These are phyloP conservation scores for Eryngium alpinum DNA, from an alignment of 140 eudicot genomes.

Conservation along the genomic window DNA sequence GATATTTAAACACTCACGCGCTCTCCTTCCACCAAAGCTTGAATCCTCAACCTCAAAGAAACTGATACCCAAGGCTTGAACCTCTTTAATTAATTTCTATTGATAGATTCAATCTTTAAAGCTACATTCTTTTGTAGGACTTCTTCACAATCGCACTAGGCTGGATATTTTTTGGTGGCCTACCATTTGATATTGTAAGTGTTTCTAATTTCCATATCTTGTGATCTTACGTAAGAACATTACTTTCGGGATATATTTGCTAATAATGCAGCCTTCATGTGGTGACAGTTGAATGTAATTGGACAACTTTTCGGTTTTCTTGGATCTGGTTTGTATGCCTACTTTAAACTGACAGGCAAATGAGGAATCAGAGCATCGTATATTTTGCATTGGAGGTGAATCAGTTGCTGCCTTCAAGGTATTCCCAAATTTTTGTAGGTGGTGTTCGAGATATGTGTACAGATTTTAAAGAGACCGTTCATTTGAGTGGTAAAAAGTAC, in stretches of 20 bases:
- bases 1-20: too few relatives aligned
- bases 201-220: not conserved
- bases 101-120: not conserved
- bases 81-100: too few relatives aligned
- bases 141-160: conserved; percentile 82
- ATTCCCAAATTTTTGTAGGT: not conserved
- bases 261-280: conserved; percentile 6
- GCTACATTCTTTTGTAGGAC: conserved; percentile 45
- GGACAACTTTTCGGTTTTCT: conserved; percentile 85
- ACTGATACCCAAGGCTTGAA: too few relatives aligned
- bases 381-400: not conserved
- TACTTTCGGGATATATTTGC: not conserved
- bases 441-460: not conserved
- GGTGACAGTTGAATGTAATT: conserved; percentile 66
- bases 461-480: not conserved
- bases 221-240: not conserved
- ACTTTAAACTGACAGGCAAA: conserved; percentile 67
- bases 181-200: conserved; percentile 94
- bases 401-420: not conserved
- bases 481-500: not conserved
- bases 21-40: too few relatives aligned
- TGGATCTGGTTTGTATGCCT: conserved; percentile 92
- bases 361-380: conserved; percentile 15
- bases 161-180: conserved; percentile 91
- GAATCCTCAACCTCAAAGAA: too few relatives aligned